Conservation (phyloP, 2,329 filamentous ascomycete species). For the Aspergillus felis region DNA sequence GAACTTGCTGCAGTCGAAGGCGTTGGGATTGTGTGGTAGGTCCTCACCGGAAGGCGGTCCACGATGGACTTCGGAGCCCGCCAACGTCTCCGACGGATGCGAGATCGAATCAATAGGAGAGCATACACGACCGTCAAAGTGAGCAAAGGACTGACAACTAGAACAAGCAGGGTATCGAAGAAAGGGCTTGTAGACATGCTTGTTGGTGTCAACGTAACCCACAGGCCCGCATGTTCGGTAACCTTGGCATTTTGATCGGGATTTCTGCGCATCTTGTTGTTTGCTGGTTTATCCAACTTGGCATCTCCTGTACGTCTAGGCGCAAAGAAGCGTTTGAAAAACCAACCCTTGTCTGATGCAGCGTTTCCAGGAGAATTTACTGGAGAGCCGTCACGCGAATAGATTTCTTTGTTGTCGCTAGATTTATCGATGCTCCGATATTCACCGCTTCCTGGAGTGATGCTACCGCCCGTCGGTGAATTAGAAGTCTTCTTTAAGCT, state of each 20-base stretch:
- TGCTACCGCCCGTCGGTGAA: slow-evolving; percentile 60
- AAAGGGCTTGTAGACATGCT: slow-evolving; percentile 85
- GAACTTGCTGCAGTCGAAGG: slow-evolving; percentile 55
- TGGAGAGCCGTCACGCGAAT: slow-evolving; percentile 9
- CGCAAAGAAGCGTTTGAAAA: slow-evolving; percentile 33
- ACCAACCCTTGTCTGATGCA: slow-evolving; percentile 26
- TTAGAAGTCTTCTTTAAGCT: slow-evolving; percentile 27
- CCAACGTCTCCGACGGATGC: slow-evolving; percentile 86
- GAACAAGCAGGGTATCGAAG: slow-evolving; percentile 90
- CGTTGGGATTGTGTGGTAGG: slow-evolving; percentile 78
- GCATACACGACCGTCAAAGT: slow-evolving; percentile 92
- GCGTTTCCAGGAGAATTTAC: slow-evolving; percentile 5
- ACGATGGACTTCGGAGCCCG: slow-evolving; percentile 96
- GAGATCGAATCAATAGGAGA: slow-evolving; percentile 77
- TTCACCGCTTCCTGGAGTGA: slow-evolving; percentile 69
- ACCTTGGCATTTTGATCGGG: slow-evolving; percentile 29
- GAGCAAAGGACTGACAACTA: slow-evolving; percentile 91
- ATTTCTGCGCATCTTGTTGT: slow-evolving; percentile 13
- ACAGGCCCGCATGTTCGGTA: slow-evolving; percentile 70
- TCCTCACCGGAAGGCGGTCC: slow-evolving; percentile 88
- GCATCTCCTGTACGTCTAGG: slow-evolving; percentile 13
- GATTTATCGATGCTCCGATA: slow-evolving; percentile 50
- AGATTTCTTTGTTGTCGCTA: slow-evolving; percentile 13
- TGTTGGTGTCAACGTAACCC: slow-evolving; percentile 93
- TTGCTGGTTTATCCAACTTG: slow-evolving; percentile 10